Evolutionary conservation across 2,329 filamentous ascomycete species (phyloP), one percentile per base, ranked within the genome.

Genomic region (Verticillium dahliae): DNA sequence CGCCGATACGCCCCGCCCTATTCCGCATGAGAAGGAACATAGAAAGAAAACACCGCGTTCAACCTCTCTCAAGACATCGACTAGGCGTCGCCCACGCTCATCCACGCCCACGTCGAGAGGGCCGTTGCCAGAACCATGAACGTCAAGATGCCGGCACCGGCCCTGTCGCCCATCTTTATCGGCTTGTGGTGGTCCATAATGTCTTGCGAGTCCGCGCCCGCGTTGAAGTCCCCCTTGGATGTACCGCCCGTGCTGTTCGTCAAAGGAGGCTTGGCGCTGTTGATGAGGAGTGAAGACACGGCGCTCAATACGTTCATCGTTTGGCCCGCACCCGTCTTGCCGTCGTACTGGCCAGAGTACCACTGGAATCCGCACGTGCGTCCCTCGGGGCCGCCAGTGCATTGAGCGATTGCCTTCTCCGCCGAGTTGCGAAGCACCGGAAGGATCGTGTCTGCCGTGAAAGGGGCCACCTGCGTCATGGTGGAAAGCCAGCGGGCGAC

Each of bases 231-330:
- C 0, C 79, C 79, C 62, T 69, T 71, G 4, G 77, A 80, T 0
- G 76, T 85, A 50, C 85, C 85, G 15, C 83, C 84, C 1, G 78
- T 81, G 0, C 56, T 62, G 4, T 78, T 78, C 0, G 80, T 82
- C 1, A 80, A 76, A 0, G 81, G 78, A 0, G 70, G 70, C 1
- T 68, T 70, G 1, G 73, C 76, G 9, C 76, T 68, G 7, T 73
- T 68, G 14, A 84, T 76, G 14, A 86, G 67, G 6, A 81, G 74
- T 4, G 77, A 78, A 13, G 80, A 80, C 14, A 88, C 79, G 3
- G 85, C 79, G 6, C 80, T 80, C 6, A 87, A 70, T 0, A 82
- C 84, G 41, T 80, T 82, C 77, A 88, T 85, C 67, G 82, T 78
- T 69, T 87, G 82, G 10, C 85, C 84, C 9, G 85, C 81, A 15